phyloP scores from a whole-genome alignment of 2,329 filamentous ascomycete genomes.

The Alternaria viburni region DNA sequence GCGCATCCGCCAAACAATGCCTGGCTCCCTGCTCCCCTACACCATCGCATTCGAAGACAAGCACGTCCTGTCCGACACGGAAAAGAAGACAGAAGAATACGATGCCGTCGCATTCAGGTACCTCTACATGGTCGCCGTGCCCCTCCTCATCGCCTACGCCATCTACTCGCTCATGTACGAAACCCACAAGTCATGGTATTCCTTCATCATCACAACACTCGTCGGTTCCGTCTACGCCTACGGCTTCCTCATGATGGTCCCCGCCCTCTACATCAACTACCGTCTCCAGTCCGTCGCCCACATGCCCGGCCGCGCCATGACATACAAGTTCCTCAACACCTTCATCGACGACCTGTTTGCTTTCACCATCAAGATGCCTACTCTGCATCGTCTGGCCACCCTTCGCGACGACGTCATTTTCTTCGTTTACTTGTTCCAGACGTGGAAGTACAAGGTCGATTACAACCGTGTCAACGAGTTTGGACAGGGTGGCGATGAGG shows the following conservation, averaged over 20 bases:
- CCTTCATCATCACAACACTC: conserved; percentile 90
- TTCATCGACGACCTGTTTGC: conserved; percentile 99
- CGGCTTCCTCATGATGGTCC: conserved; percentile 99
- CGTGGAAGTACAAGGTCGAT: conserved; percentile 90
- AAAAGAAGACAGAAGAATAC: conserved; percentile 98
- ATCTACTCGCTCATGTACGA: conserved; percentile 92
- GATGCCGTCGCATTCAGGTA: conserved; percentile 98
- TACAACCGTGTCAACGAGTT: conserved; percentile 96
- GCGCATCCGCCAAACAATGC: conserved; percentile 71
- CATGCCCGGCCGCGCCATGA: conserved; percentile 96
- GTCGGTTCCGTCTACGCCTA: conserved; percentile 98
- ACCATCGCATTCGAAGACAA: conserved; percentile 91
- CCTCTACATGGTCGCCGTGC: conserved; percentile 90
- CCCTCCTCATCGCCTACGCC: conserved; percentile 87
- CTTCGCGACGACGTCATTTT: conserved; percentile 97
- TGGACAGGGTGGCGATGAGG: conserved; percentile 94
- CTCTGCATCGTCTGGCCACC: conserved; percentile 88
- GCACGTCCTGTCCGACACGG: conserved; percentile 91
- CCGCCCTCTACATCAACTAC: conserved; percentile 98
- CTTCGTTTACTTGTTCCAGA: conserved; percentile 96
- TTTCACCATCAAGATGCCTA: conserved; percentile 99
- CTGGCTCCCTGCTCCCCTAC: conserved; percentile 78
- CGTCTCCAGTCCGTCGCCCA: conserved; percentile 88
- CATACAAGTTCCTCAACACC: conserved; percentile 97
- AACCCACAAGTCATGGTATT: conserved; percentile 97